Conservation (phyloP, 768 basidiomycete species). For the Pleurotus tuber-regium region DNA sequence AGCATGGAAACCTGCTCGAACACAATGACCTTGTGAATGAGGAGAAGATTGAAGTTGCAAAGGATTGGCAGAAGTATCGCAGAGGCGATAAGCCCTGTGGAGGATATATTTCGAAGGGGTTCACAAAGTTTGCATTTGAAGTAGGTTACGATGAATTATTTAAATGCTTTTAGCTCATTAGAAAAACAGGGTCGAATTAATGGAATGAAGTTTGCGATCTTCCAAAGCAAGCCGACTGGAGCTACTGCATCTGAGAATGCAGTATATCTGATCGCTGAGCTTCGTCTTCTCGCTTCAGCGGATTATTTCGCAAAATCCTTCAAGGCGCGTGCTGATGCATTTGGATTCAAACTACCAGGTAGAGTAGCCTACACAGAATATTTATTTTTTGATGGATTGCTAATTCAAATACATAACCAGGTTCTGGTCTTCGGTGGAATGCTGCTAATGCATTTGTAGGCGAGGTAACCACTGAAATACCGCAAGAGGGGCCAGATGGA, state of each 20-base stretch:
- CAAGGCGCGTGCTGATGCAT: not conserved
- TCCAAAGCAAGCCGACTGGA: not conserved
- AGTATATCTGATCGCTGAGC: not conserved
- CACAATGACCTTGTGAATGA: slow-evolving; percentile 2
- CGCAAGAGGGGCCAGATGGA: not conserved
- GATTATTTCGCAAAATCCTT: slow-evolving; percentile 9
- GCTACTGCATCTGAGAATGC: not conserved
- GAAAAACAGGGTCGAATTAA: not conserved
- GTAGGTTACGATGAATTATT: slow-evolving; percentile 6
- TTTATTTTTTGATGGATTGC: too few species aligned
- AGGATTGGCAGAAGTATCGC: slow-evolving; percentile 11
- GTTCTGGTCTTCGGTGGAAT: not conserved
- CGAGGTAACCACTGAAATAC: not conserved
- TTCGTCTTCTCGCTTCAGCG: not conserved
- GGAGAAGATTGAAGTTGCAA: slow-evolving; percentile 11
- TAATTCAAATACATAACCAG: not conserved
- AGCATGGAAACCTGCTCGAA: not conserved
- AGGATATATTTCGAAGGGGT: slow-evolving; percentile 15
- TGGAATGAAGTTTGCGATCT: not conserved
- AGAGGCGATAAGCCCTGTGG: not conserved
- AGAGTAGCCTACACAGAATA: not conserved
- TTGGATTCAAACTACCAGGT: not conserved
- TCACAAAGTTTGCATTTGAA: slow-evolving; percentile 14
- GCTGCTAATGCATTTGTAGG: not conserved
- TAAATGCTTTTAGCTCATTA: not conserved